phyloP scores from a whole-genome alignment of 2,329 filamentous ascomycete genomes.

The Fusarium proliferatum region DNA sequence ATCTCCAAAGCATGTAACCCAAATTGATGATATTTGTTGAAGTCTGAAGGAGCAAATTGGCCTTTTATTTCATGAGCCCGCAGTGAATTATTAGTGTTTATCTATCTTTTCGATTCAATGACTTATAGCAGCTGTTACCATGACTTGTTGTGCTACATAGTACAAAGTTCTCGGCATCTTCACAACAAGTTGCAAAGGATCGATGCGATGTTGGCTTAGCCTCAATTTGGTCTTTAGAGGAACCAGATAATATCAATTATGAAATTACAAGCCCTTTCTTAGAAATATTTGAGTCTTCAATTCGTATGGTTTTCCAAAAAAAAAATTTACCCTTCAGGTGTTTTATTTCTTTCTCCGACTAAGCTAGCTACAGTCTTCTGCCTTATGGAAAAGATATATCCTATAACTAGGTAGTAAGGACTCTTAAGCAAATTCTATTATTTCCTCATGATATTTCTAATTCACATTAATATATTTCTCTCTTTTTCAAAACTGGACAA shows the following conservation, averaged over 20 bases:
- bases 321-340: not conserved
- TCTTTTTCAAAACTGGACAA: not conserved
- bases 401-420: too few species aligned
- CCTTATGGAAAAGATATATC: not conserved
- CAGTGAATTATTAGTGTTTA: too few species aligned
- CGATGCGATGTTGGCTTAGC: not conserved
- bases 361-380: not conserved
- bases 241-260: not conserved
- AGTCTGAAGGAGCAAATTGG: too few species aligned
- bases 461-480: not conserved
- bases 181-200: not conserved
- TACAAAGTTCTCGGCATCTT: not conserved
- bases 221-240: not conserved
- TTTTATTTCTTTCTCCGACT: not conserved
- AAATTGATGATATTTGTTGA: not conserved
- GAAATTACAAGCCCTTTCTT: not conserved
- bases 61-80: not conserved
- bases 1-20: not conserved
- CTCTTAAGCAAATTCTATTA: not conserved
- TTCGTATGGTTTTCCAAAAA: not conserved
- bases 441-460: accelerated
- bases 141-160: not conserved
- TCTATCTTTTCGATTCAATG: not conserved
- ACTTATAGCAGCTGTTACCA: not conserved
- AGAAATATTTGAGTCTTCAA: not conserved